A percentile compares a stretch with the other conserved stretches of the same genome.
phyloP scores from a whole-genome alignment of 2,329 filamentous ascomycete genomes.

The Penicillium corylophilum region DNA sequence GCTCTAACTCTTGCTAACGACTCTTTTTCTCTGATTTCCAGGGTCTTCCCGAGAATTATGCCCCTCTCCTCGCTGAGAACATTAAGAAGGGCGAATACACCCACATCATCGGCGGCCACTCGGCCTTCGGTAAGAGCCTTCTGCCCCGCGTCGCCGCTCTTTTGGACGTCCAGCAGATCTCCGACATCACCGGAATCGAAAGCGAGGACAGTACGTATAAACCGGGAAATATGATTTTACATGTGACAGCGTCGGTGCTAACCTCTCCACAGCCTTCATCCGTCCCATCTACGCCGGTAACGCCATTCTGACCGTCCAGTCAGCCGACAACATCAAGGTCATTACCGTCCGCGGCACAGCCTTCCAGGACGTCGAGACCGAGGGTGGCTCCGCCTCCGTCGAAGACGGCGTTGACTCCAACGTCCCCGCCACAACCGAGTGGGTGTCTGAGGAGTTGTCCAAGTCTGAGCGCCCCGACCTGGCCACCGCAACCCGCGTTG shows the following conservation, averaged over 20 bases:
- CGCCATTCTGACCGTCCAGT: conserved; percentile 93
- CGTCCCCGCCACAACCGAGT: conserved; percentile 70
- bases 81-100: conserved; percentile 95
- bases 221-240: background rate
- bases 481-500: conserved; percentile 81
- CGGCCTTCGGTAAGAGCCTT: conserved; percentile 93
- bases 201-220: conserved; percentile 70
- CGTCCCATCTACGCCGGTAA: conserved; percentile 98
- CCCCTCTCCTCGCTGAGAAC: conserved; percentile 90
- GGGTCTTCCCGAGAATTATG: conserved; percentile 91
- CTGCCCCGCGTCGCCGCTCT: conserved; percentile 89
- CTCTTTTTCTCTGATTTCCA: conserved; percentile 33
- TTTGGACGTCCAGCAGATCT: conserved; percentile 88
- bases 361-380: conserved; percentile 72
- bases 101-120: conserved; percentile 86
- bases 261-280: conserved; percentile 66
- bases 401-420: conserved; percentile 86
- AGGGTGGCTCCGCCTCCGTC: conserved; percentile 71
- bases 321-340: conserved; percentile 78
- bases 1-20: background rate
- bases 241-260: conserved; percentile 22
- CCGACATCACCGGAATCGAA: conserved; percentile 84
- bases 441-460: conserved; percentile 89
- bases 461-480: conserved; percentile 94
- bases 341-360: conserved; percentile 92